Base-by-base conservation (phyloP, 1,139 yeast species). In the Spencermartinsiella ligniputridi region DNA sequence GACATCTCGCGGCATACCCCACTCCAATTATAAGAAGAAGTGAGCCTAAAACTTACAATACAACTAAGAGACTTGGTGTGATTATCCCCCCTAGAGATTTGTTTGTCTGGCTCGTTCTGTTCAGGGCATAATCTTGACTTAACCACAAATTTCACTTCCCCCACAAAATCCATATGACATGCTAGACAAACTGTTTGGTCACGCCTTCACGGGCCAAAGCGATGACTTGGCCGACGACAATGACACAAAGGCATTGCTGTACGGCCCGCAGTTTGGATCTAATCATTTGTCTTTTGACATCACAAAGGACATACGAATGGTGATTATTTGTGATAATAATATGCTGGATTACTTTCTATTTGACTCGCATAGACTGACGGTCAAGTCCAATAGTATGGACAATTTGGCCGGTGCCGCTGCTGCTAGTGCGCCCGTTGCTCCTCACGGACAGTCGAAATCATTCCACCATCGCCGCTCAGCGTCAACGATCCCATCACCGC, bases 211-310 rank as follows among this genome's bases (percentile, higher is more conserved):
- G 32, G 13, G 34, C 35, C 35, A 21, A 8, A 40, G 30, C 15
- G 42, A 39, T 24, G 64, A 60, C 39, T 13, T 37, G 20, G 42
- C 21, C 11, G 44, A 37, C 16, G 64, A 60, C 38, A 52, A 56
- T 6, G 60, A 58, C 38, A 58, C 62, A 11, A 48, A 60, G 11
- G 53, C 48, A 20, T 49, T 60, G 19, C 49, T 60, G 30, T 60
- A 59, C 43, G 62, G 64, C 20, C 52, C 50, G 3, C 32, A 44
- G 27, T 41, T 41, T 16, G 48, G 44, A 13, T 41, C 45, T 17
- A 41, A 36, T 11, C 45, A 46, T 6, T 47, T 44, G 27, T 32
- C 44, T 6, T 44, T 50, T 6, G 55, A 54, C 35, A 42, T 47
- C 18, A 39, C 36, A n/a, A 49, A 45, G 17, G 61, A 58, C 42